Percentiles rank a stretch among this genome's conserved stretches.
Conservation (phyloP, 1,284 basidiomycete species). For the Cystobasidiaceae sp. region DNA sequence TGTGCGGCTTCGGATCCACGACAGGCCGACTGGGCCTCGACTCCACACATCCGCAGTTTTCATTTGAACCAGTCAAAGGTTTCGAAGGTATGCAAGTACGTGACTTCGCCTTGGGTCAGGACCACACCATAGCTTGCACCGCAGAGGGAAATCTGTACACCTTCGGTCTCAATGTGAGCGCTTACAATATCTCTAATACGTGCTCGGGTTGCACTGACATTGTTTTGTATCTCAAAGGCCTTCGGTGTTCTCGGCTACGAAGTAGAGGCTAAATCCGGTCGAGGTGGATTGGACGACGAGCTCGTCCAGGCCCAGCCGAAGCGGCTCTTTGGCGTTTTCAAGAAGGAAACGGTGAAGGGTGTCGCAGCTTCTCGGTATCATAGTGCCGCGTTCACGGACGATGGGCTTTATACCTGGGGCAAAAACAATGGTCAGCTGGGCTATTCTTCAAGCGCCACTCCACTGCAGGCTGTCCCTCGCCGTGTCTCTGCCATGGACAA, state of each 20-base stretch:
- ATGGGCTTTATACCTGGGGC: slow-evolving; percentile 90
- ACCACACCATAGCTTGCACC: slow-evolving; percentile 86
- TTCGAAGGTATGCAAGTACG: slow-evolving; percentile 56
- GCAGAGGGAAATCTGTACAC: slow-evolving; percentile 73
- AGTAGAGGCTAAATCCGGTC: slow-evolving; percentile 56
- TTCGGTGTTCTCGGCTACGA: slow-evolving; percentile 73
- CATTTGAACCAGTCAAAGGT: slow-evolving; percentile 59
- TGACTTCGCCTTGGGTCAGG: slow-evolving; percentile 78
- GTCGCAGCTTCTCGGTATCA: slow-evolving; percentile 82
- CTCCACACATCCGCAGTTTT: slow-evolving; percentile 65
- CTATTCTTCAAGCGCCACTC: slow-evolving; percentile 55
- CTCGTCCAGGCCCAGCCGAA: slow-evolving; percentile 70
- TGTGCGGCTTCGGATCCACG: slow-evolving; percentile 72
- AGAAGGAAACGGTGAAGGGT: slow-evolving; percentile 73
- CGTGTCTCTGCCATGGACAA: slow-evolving; percentile 72
- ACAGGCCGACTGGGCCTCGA: slow-evolving; percentile 61
- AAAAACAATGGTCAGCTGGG: slow-evolving; percentile 91
- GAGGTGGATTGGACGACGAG: slow-evolving; percentile 45
- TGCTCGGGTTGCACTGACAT: background rate
- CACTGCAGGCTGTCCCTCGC: slow-evolving; percentile 72
- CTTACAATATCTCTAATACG: too few species aligned
- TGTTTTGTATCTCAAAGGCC: background rate
- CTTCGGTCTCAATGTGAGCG: slow-evolving; percentile 70
- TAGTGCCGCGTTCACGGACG: slow-evolving; percentile 80
- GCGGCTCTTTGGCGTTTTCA: slow-evolving; percentile 69